Evolutionary conservation across 179 eudicot species (phyloP), one percentile per base, ranked within the genome.

Genomic region (Beta macrorhiza): DNA sequence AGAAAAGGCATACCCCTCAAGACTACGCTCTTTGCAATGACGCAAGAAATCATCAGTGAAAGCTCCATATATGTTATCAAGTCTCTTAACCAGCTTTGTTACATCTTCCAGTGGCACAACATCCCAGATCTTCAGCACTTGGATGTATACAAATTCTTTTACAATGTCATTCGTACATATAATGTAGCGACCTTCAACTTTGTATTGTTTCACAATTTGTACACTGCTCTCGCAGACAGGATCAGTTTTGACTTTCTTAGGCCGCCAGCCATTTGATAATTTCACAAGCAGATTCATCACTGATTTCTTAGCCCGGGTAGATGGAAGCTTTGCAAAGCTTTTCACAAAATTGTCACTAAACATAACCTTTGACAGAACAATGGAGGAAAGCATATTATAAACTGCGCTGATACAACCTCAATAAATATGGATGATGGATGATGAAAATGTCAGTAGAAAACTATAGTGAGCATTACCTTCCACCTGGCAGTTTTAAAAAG

Each of bases 231-330:
- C 89, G 70, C 89, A 89, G 65, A 67, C 80, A 2, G 78, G 79
- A 67, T 91, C 94, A 79, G 87, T 84, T 75, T 69, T 89, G 68
- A 71, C 68, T 57, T 76, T 87, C 83, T 83, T 89, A 2, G 96
- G 97, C 44, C 93, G 88, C 97, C 97, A 93, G 1, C 97, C 96
- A 86, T 82, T 85, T 55, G 93, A 89, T 25, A 93, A 89, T 75
- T 88, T 90, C 67, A 88, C 75, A 59, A 93, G 83, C n/a, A 93
- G 82, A 44, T 85, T 87, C 67, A 93, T 72, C 57, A 89, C 91
- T 20, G 85, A 65, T 79, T 90, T 90, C 81, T 88, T 93, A 16
- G 79, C 76, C 37, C 81, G 83, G 12, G 59, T 64, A 15, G 86
- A 72, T 62, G 67, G 86, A 76, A 93, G 82, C 69, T 87, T 88